Percentiles rank a stretch among this genome's conserved stretches.
Evolutionary conservation across 164 flowering plant species (phyloP).

Genomic region (Chimonanthus praecox): DNA sequence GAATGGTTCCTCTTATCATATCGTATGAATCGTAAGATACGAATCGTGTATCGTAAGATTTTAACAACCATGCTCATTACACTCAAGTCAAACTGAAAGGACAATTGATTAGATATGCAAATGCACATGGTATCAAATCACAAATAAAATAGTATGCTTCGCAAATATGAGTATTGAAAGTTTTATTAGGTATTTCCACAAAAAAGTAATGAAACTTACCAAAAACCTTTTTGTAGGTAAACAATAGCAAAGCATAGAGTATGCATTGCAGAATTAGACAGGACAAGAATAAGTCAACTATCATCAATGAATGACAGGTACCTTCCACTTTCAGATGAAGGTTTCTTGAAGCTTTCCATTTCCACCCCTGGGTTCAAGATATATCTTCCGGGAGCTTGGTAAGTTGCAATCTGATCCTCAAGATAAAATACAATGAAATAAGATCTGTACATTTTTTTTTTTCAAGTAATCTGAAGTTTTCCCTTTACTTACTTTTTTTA

Average conservation of each 20-base stretch:
- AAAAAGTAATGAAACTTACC: too few species aligned
- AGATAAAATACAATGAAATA: constrained; percentile 22
- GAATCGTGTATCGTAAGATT: too few species aligned
- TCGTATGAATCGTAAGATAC: too few species aligned
- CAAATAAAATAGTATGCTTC: too few species aligned
- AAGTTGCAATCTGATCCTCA: constrained; percentile 74
- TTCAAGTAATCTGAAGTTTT: constrained; percentile 10
- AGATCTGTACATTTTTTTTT: not conserved
- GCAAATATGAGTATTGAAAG: too few species aligned
- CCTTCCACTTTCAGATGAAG: constrained; percentile 68
- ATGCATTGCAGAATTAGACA: not conserved
- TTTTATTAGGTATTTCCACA: too few species aligned
- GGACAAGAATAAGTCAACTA: not conserved
- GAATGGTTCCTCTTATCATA: too few species aligned
- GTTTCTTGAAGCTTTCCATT: constrained; percentile 55
- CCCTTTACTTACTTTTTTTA: constrained; percentile 53
- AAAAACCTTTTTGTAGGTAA: too few species aligned
- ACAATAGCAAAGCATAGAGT: not conserved
- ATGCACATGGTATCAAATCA: too few species aligned
- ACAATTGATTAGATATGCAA: not conserved
- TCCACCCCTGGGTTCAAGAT: constrained; percentile 60
- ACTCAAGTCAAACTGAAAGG: not conserved
- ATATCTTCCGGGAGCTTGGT: constrained; percentile 79
- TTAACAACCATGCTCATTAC: too few species aligned
- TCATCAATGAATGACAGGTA: constrained; percentile 20